Evolutionary conservation across 495 filamentous ascomycete species (phyloP), one percentile per base, ranked within the genome.

Genomic region (Halenospora varia): DNA sequence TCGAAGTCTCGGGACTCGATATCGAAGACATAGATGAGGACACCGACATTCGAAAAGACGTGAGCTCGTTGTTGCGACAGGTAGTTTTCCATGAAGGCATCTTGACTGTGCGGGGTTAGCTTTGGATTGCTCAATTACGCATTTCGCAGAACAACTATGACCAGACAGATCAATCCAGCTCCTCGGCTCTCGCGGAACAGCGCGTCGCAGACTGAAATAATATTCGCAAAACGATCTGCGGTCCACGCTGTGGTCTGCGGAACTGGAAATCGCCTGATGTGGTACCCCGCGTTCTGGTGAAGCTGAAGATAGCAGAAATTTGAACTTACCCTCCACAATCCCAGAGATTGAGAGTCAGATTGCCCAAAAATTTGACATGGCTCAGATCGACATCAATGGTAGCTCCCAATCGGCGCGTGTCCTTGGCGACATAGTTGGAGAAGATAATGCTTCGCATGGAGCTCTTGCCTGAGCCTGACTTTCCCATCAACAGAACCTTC

Each of bases 381-480:
- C 90, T 96, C 62, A 97, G 88, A 75, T 98, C 94, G 49, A 98
- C 92, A 71, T 97, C 94, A 68, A 98, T 97, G 2, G 94, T 98
- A n/a, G 94, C 94, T 48, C 93, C 94, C 59, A 98, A 74, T 25
- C 94, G 78, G 23, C 94, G 86, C 3, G 96, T 96, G 76, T 98
- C 95, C 66, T 93, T 93, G 39, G 95, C 94, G 49, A 97, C 88
- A 63, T 96, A 97, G 71, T 98, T 97, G 75, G 87, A 92, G 74
- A 98, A 98, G 64, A 98, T 95, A 64, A 98, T 97, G 55, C 87
- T 92, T 52, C 95, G 83, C 94, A 98, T 98, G 48, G 91, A 96
- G 25, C 92, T 96, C 71, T 98, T 98, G n/a, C 94, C 94, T n/a
- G 93, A 96, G 57, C 94, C 94, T 60, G 88, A 92, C 76, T 97